Conservation (phyloP, 371 early-diverging fungal genomes). For the Mucor racemosus region DNA sequence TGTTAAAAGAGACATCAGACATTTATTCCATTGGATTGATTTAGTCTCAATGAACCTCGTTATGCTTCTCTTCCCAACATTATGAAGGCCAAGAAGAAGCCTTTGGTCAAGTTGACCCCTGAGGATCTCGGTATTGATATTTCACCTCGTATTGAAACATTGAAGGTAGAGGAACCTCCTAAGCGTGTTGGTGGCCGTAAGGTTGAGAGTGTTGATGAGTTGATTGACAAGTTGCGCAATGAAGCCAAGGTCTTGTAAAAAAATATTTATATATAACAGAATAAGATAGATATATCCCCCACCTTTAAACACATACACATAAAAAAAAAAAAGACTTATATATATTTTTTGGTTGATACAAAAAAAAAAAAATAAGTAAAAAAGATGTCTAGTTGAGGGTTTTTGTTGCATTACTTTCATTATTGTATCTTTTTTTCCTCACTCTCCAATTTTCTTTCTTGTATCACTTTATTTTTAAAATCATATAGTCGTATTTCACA, state of each 20-base stretch:
- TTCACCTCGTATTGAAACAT: constrained; percentile 78
- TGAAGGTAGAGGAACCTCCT: constrained; percentile 93
- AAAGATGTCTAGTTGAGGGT: too few species aligned
- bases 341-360: not conserved
- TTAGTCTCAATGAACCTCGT: constrained; percentile 92
- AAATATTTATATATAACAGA: not conserved
- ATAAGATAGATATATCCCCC: constrained; percentile 11
- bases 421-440: too few species aligned
- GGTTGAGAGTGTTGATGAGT: constrained; percentile 94
- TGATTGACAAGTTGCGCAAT: constrained; percentile 86
- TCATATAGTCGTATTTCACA: too few species aligned
- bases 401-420: too few species aligned
- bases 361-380: not conserved
- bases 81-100: constrained; percentile 99
- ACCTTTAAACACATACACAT: constrained; percentile 4
- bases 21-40: not conserved
- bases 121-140: constrained; percentile 88
- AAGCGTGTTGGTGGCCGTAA: constrained; percentile 93
- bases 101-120: constrained; percentile 80
- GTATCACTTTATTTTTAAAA: too few species aligned
- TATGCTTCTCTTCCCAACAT: constrained; percentile 95
- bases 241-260: constrained; percentile 60
- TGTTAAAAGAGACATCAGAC: not conserved
- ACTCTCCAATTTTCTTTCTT: too few species aligned
- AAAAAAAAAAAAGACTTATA: not conserved